Conservation (phyloP, 129 eudicot genomes). For the Flaveria sonorensis region DNA sequence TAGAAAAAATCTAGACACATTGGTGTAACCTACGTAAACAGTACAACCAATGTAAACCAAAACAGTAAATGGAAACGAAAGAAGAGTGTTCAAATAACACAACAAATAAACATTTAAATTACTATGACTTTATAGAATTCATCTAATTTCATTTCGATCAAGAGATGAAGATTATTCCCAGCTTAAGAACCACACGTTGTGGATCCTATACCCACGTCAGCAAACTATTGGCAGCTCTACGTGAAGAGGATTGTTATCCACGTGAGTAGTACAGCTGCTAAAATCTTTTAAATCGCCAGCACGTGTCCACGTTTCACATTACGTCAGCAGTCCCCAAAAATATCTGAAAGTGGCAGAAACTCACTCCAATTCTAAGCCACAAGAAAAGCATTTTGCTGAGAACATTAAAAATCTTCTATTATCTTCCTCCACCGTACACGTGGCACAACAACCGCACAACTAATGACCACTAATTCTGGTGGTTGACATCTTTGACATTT, state of each 20-base stretch:
- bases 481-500: slow-evolving; percentile 32
- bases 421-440: slow-evolving; percentile 26
- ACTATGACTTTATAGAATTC: not conserved
- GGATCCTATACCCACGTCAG: slow-evolving; percentile 7
- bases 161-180: not conserved
- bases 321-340: slow-evolving; percentile 9
- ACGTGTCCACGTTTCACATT: slow-evolving; percentile 24
- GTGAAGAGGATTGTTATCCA: slow-evolving; percentile 19
- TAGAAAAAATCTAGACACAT: too few species aligned
- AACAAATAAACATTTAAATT: too few species aligned
- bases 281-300: slow-evolving; percentile 25
- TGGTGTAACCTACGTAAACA: too few species aligned
- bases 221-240: not conserved
- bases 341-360: slow-evolving; percentile 11
- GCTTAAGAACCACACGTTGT: not conserved
- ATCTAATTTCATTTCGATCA: not conserved
- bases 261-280: slow-evolving; percentile 10
- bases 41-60: too few species aligned
- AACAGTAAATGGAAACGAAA: too few species aligned
- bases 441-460: slow-evolving; percentile 31
- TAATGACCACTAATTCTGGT: slow-evolving; percentile 31
- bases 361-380: slow-evolving; percentile 30
- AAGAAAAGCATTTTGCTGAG: slow-evolving; percentile 32
- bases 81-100: too few species aligned
- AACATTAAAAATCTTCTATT: not conserved